Conservation (phyloP, 345 rosid species). For the Boechera stricta region DNA sequence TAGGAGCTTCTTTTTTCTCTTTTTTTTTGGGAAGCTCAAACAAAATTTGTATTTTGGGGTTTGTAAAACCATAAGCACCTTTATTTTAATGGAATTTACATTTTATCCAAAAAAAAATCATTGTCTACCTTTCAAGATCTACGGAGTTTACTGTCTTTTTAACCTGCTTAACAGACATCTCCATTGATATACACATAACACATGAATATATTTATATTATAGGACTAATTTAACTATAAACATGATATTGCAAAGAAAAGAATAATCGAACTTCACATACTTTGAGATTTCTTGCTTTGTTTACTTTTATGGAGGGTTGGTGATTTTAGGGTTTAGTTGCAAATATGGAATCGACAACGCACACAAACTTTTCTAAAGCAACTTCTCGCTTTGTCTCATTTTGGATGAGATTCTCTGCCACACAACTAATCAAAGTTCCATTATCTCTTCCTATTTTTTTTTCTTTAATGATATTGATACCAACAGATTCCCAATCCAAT, state of each 20-base stretch:
- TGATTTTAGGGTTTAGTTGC: conserved; percentile 42
- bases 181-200: neutral
- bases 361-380: conserved; percentile 47
- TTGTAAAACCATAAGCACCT: too few relatives aligned
- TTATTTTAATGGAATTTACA: too few relatives aligned
- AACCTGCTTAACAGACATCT: neutral
- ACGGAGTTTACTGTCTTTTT: too few relatives aligned
- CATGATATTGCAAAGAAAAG: neutral
- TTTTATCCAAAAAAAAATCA: too few relatives aligned
- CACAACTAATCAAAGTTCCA: conserved; percentile 42
- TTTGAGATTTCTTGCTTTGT: conserved; percentile 19
- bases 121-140: too few relatives aligned
- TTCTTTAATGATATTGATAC: conserved; percentile 34
- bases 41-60: too few relatives aligned
- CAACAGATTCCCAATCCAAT: conserved; percentile 34
- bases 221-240: neutral
- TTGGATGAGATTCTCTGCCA: conserved; percentile 44
- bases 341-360: conserved; percentile 47
- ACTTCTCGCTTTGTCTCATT: conserved; percentile 45
- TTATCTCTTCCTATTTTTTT: conserved; percentile 38
- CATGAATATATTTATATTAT: neutral
- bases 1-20: too few relatives aligned
- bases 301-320: conserved; percentile 34
- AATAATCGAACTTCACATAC: conserved; percentile 14
- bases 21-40: too few relatives aligned